Evolutionary conservation across 2,329 filamentous ascomycete genomes (phyloP).

Genomic region (Emmonsiellopsis sp.): DNA sequence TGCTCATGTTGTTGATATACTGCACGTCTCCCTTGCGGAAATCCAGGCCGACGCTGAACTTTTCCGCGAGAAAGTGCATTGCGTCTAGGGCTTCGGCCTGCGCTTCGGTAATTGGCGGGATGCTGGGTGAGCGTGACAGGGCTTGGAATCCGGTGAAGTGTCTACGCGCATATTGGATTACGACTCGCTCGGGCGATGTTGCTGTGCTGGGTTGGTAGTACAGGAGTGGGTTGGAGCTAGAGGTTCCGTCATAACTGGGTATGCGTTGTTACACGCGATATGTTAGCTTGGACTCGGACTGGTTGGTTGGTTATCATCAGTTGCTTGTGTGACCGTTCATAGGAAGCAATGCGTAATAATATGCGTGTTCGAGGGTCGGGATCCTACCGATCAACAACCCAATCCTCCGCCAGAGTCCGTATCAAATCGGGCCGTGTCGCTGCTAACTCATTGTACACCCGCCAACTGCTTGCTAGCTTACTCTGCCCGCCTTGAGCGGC

Average conservation of each 20-base stretch:
- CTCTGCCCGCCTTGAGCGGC: conserved; percentile 43
- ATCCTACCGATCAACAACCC: conserved; percentile 38
- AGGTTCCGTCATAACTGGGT: neutral
- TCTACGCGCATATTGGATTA: conserved; percentile 53
- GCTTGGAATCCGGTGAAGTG: conserved; percentile 44
- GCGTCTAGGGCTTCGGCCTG: conserved; percentile 45
- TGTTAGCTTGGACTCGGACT: neutral
- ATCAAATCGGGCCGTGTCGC: conserved; percentile 44
- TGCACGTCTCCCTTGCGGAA: conserved; percentile 43
- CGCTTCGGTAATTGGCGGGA: conserved; percentile 42
- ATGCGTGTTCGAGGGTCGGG: too few species aligned
- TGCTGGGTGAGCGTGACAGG: conserved; percentile 30
- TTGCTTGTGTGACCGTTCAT: neutral
- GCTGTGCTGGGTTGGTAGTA: conserved; percentile 40
- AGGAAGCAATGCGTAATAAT: neutral
- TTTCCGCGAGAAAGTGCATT: conserved; percentile 40
- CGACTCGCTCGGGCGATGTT: conserved; percentile 41
- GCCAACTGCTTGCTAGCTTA: conserved; percentile 44
- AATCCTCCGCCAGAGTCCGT: conserved; percentile 39
- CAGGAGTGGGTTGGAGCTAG: conserved; percentile 29
- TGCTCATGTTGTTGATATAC: conserved; percentile 43
- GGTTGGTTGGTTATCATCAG: neutral
- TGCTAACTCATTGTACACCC: conserved; percentile 47
- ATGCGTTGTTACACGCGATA: neutral
- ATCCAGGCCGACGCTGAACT: conserved; percentile 32